Evolutionary conservation across 2,329 filamentous ascomycete genomes (phyloP).

Genomic region (Hyphodiscus sp.): DNA sequence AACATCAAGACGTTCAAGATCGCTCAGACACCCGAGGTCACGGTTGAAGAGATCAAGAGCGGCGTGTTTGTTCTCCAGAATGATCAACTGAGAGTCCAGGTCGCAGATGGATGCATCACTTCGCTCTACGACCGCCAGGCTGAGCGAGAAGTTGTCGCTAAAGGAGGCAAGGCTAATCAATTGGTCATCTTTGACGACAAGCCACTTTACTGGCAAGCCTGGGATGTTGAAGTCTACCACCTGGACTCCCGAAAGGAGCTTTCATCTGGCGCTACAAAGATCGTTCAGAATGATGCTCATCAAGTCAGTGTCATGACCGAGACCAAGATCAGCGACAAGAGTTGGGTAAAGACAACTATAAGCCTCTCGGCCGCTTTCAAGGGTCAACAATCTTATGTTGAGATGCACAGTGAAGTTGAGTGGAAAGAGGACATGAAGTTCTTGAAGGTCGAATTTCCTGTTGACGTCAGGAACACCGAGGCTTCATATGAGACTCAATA

Average conservation of each 20-base stretch:
- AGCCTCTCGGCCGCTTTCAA: slow-evolving; percentile 65
- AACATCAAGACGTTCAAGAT: slow-evolving; percentile 44
- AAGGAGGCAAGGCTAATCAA: slow-evolving; percentile 75
- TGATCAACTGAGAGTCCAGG: slow-evolving; percentile 63
- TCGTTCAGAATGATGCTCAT: slow-evolving; percentile 66
- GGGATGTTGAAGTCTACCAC: slow-evolving; percentile 97
- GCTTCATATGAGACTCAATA: slow-evolving; percentile 95
- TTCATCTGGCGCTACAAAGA: slow-evolving; percentile 57
- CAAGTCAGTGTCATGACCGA: slow-evolving; percentile 76
- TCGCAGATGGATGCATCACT: slow-evolving; percentile 71
- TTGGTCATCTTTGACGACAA: slow-evolving; percentile 96
- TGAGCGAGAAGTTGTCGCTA: slow-evolving; percentile 70
- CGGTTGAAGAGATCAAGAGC: slow-evolving; percentile 42
- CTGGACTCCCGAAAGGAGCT: slow-evolving; percentile 80
- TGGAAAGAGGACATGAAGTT: slow-evolving; percentile 98
- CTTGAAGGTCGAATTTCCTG: slow-evolving; percentile 96
- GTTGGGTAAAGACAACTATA: slow-evolving; percentile 81
- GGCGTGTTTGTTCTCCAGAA: slow-evolving; percentile 77
- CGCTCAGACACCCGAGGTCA: slow-evolving; percentile 42
- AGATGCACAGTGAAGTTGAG: slow-evolving; percentile 81
- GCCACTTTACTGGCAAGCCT: slow-evolving; percentile 93
- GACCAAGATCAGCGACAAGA: slow-evolving; percentile 80
- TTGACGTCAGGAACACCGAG: slow-evolving; percentile 83
- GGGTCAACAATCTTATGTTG: slow-evolving; percentile 62
- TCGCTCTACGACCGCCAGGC: slow-evolving; percentile 73